phyloP scores from a whole-genome alignment of 2,329 filamentous ascomycete species.

The Rutstroemia sp. region DNA sequence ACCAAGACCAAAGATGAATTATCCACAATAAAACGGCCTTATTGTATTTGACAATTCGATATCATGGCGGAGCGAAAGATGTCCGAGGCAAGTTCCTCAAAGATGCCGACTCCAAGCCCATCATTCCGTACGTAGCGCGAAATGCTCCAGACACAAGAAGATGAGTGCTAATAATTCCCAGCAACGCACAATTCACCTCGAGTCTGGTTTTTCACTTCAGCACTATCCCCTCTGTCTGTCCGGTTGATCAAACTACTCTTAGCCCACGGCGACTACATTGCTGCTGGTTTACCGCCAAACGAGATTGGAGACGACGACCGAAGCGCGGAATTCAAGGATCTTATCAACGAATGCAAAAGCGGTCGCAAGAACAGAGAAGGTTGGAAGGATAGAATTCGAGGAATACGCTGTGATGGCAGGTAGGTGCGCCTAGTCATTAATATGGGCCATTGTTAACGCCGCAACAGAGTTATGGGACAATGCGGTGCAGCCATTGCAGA shows the following conservation, averaged over 20 bases:
- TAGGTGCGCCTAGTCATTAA: not conserved
- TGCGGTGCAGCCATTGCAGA: constrained; percentile 70
- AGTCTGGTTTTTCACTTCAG: constrained; percentile 88
- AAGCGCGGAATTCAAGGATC: constrained; percentile 70
- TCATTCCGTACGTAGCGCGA: constrained; percentile 23
- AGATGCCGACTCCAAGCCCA: constrained; percentile 18
- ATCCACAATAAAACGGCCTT: not conserved
- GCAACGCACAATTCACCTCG: constrained; percentile 66
- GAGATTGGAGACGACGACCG: constrained; percentile 73
- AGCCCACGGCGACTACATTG: constrained; percentile 85
- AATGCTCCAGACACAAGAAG: not conserved
- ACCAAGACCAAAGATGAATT: no score
- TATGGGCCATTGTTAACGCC: not conserved
- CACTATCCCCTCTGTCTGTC: constrained; percentile 76
- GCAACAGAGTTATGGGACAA: constrained; percentile 29
- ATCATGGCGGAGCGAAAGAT: constrained; percentile 40
- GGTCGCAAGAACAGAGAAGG: constrained; percentile 58
- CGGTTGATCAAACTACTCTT: constrained; percentile 75
- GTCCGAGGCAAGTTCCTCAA: constrained; percentile 36
- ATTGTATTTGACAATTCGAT: not conserved
- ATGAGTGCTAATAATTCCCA: constrained; percentile 13
- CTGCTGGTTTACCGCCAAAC: constrained; percentile 70
- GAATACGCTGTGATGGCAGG: constrained; percentile 54
- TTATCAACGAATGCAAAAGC: constrained; percentile 64
- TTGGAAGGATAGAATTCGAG: constrained; percentile 71